phyloP scores from a whole-genome alignment of 768 basidiomycete species.

The Boletus edulis region DNA sequence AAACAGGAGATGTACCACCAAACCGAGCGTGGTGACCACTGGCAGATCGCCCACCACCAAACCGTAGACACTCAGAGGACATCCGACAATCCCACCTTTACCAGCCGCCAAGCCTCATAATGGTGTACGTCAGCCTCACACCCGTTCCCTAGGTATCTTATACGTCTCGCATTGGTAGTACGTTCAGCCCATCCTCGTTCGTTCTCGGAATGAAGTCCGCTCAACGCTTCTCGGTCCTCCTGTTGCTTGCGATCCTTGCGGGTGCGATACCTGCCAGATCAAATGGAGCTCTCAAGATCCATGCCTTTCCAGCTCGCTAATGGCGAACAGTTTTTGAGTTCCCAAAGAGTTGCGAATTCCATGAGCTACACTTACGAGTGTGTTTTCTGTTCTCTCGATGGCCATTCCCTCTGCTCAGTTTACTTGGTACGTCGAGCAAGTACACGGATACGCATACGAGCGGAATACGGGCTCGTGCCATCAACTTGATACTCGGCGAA shows the following conservation, averaged over 20 bases:
- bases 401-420: background rate
- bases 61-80: too few species aligned
- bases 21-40: too few species aligned
- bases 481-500: conserved; percentile 16
- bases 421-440: conserved; percentile 32
- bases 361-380: conserved; percentile 6
- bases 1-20: too few species aligned
- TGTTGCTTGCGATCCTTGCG: background rate
- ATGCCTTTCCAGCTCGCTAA: background rate
- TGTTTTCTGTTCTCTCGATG: background rate
- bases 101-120: too few species aligned
- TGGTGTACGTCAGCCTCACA: too few species aligned
- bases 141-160: conserved; percentile 3
- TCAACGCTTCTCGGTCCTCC: background rate
- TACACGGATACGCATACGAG: conserved; percentile 36
- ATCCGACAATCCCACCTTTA: too few species aligned
- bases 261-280: conserved; percentile 11
- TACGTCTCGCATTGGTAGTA: background rate
- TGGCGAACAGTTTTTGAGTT: background rate
- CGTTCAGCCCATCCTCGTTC: background rate
- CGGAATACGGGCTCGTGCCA: conserved; percentile 41
- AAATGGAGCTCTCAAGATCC: background rate
- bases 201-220: conserved; percentile 4
- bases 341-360: background rate
- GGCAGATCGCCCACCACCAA: too few species aligned